These are phyloP conservation scores for Paracoccidioides lutzii DNA, from an alignment of 2,329 filamentous ascomycete species.

Conservation along the genomic window DNA sequence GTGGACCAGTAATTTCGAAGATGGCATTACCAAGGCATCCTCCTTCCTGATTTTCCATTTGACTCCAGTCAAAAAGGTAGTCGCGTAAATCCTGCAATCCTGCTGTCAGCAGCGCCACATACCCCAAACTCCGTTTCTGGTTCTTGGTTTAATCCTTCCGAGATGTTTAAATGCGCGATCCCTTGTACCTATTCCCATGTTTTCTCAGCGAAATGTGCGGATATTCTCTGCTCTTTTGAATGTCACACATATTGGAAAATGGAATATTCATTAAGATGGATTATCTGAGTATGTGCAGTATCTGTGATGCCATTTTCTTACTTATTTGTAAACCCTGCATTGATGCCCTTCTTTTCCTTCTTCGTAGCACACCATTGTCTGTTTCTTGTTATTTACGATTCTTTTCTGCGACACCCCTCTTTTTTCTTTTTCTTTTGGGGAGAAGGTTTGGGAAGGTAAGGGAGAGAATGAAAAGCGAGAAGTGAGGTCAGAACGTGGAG, in stretches of 20 bases:
- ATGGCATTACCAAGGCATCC: neutral
- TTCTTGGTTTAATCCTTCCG: neutral
- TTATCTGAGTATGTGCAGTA: neutral
- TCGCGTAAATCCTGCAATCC: neutral
- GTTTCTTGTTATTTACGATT: neutral
- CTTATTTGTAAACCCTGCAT: neutral
- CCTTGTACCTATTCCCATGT: neutral
- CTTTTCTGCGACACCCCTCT: neutral
- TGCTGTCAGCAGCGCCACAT: neutral
- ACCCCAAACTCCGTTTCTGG: too few species aligned
- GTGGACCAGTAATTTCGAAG: neutral
- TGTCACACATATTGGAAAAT: neutral
- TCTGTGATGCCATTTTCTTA: neutral
- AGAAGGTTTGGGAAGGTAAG: neutral
- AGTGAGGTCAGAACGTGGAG: neutral
- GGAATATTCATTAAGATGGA: neutral
- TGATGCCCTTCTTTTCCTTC: neutral
- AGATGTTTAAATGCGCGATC: neutral
- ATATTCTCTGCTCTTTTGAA: neutral
- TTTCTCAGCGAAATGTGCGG: neutral
- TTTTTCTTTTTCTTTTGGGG: neutral
- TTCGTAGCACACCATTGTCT: neutral
- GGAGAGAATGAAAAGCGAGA: neutral
- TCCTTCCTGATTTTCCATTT: neutral
- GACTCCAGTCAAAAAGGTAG: neutral